phyloP scores from a whole-genome alignment of 139 green algal genomes.

The Diplosphaera chodatii region DNA sequence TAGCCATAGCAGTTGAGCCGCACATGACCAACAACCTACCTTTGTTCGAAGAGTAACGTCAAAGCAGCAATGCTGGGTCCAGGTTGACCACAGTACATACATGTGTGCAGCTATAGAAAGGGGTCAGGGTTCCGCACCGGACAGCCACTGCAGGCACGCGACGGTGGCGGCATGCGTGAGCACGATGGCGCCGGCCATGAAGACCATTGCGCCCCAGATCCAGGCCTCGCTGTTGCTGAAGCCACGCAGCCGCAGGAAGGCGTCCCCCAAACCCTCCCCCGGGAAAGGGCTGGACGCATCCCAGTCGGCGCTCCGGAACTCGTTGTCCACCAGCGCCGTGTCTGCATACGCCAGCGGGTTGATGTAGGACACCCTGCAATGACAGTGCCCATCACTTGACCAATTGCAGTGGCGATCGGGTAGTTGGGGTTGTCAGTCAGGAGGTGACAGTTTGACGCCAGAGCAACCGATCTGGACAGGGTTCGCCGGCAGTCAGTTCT shows the following conservation, averaged over 20 bases:
- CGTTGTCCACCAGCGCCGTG: too few relatives aligned
- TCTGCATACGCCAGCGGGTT: constrained; percentile 4
- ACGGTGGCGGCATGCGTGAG: background rate
- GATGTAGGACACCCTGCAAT: background rate
- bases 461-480: too few relatives aligned
- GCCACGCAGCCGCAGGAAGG: background rate
- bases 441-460: too few relatives aligned
- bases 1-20: too few relatives aligned
- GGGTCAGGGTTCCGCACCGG: too few relatives aligned
- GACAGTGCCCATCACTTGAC: background rate
- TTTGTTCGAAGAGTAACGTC: too few relatives aligned
- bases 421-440: too few relatives aligned
- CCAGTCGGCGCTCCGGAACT: background rate
- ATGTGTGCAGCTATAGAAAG: too few relatives aligned
- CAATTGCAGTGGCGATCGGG: too few relatives aligned
- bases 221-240: background rate
- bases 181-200: background rate
- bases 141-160: background rate
- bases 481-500: too few relatives aligned
- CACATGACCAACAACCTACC: too few relatives aligned
- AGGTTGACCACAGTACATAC: background rate
- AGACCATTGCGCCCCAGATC: background rate
- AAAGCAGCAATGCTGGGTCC: too few relatives aligned
- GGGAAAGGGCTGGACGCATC: background rate
- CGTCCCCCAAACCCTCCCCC: background rate